A percentile compares a stretch with the other conserved stretches of the same genome.
phyloP scores from a whole-genome alignment of 768 basidiomycete species.

The Vararia minispora region DNA sequence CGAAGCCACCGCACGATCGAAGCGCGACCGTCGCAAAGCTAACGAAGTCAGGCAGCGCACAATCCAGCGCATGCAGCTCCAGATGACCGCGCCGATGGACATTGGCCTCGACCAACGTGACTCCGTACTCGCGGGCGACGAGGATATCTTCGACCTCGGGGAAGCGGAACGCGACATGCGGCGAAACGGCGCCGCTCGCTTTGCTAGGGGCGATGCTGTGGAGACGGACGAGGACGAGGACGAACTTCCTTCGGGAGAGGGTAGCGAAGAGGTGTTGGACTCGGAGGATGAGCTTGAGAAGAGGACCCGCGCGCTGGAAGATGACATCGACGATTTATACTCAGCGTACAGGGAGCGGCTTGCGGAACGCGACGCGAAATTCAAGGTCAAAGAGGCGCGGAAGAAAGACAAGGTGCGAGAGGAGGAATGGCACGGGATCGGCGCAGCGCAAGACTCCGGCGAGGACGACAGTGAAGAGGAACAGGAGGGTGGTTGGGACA shows the following conservation, averaged over 20 bases:
- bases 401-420: constrained; percentile 63
- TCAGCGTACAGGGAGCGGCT: constrained; percentile 73
- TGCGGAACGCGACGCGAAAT: constrained; percentile 80
- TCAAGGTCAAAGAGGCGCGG: constrained; percentile 69
- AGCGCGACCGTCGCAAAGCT: constrained; percentile 71
- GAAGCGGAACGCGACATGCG: constrained; percentile 38
- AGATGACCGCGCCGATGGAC: constrained; percentile 96
- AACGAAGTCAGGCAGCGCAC: constrained; percentile 86
- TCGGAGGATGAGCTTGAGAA: constrained; percentile 61
- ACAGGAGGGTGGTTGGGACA: constrained; percentile 62
- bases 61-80: constrained; percentile 89
- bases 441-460: constrained; percentile 27
- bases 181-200: constrained; percentile 27
- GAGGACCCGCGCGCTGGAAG: constrained; percentile 57
- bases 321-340: constrained; percentile 83
- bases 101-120: constrained; percentile 85
- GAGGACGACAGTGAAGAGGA: constrained; percentile 29
- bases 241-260: constrained; percentile 21
- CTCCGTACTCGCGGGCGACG: constrained; percentile 63
- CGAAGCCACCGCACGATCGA: constrained; percentile 60
- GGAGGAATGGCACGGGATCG: constrained; percentile 78
- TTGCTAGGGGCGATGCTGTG: constrained; percentile 19
- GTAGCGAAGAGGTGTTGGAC: constrained; percentile 36
- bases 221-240: constrained; percentile 35
- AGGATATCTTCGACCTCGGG: constrained; percentile 82